Percentiles rank a stretch among this genome's conserved stretches.
Evolutionary conservation across 345 rosid genomes (phyloP).

Genomic region (Syzygium grande): DNA sequence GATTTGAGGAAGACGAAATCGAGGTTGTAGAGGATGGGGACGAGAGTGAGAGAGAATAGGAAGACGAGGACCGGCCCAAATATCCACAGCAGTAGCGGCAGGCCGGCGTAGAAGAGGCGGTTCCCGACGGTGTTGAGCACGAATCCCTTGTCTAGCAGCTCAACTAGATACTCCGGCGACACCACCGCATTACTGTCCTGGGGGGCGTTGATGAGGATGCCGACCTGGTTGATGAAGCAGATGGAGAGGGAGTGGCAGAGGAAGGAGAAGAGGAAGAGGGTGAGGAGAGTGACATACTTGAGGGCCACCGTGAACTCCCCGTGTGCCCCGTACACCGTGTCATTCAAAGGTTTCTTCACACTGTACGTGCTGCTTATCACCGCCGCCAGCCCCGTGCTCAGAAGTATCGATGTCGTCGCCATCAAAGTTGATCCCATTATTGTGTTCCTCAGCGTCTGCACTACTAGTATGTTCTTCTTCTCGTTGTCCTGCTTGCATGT

Average conservation of each 20-base stretch:
- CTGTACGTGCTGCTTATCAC: constrained; percentile 90
- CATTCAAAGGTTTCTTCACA: constrained; percentile 72
- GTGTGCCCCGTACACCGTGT: constrained; percentile 64
- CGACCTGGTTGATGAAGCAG: constrained; percentile 71
- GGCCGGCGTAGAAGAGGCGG: constrained; percentile 65
- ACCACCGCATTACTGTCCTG: constrained; percentile 12
- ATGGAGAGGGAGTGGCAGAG: constrained; percentile 78
- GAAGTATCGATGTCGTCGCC: constrained; percentile 92
- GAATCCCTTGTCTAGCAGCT: constrained; percentile 66
- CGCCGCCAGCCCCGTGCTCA: constrained; percentile 75
- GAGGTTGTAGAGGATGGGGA: constrained; percentile 69
- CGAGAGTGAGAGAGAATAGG: constrained; percentile 43
- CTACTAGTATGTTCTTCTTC: constrained; percentile 82
- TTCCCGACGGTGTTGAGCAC: constrained; percentile 69
- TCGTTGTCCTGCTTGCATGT: constrained; percentile 63
- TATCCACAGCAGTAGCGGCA: constrained; percentile 82
- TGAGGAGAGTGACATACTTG: constrained; percentile 67
- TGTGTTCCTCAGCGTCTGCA: constrained; percentile 72
- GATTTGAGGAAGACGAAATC: constrained; percentile 33
- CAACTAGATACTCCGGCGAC: constrained; percentile 40
- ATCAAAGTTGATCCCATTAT: constrained; percentile 96
- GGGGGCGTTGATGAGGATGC: constrained; percentile 68
- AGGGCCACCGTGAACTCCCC: constrained; percentile 83
- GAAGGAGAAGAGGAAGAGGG: constrained; percentile 73
- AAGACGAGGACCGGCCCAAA: constrained; percentile 85